Base-by-base conservation (phyloP, 1,284 basidiomycete genomes). In the Ustilago bromivora region DNA sequence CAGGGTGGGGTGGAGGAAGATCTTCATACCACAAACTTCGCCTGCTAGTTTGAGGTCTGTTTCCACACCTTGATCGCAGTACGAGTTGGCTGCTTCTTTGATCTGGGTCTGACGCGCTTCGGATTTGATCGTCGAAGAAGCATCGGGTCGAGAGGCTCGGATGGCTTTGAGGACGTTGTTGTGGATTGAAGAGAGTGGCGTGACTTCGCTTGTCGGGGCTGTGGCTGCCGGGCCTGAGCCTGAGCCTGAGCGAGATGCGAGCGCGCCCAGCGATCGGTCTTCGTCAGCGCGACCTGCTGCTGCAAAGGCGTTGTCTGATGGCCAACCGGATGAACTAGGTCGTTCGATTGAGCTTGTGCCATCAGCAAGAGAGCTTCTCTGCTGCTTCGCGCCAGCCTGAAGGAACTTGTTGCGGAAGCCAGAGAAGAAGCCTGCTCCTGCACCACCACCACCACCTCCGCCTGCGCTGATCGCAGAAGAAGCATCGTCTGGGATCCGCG, bases 41-140 rank as follows among this genome's bases (percentile, higher is more conserved):
- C 85, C 87, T 5, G 86, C 82, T 41, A 87, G 87, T 12, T 81
- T 78, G 9, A 88, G 81, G 62, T 86, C 81, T 3, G 86, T 83
- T 15, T 82, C 81, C 15, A 82, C 78, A 6, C 83, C 84, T 10
- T 82, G 79, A 62, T 88, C 87, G 80, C 87, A 88, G 76, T 87
- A 88, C 15, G 80, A 77, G 38, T 75, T 66, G 28, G 83, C 80
- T 3, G 86, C 85, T 57, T 87, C 87, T 51, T 86, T 87, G 65
- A 88, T 86, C 36, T 85, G 77, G 6, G 83, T 85, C 53, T 75
- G 70, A 47, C 79, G 69, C n/a, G 83, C 82, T 19, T 86, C 74
- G 47, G 81, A 85, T 63, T 82, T 80, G 61, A 88, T 86, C 19
- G 79, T 78, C 9, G 77, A 73, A 19, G 83, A 83, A 0, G 81